These are phyloP conservation scores for Paramecium tetraurelia DNA, from an alignment of 73 alveolate species.

Conservation along the genomic window DNA sequence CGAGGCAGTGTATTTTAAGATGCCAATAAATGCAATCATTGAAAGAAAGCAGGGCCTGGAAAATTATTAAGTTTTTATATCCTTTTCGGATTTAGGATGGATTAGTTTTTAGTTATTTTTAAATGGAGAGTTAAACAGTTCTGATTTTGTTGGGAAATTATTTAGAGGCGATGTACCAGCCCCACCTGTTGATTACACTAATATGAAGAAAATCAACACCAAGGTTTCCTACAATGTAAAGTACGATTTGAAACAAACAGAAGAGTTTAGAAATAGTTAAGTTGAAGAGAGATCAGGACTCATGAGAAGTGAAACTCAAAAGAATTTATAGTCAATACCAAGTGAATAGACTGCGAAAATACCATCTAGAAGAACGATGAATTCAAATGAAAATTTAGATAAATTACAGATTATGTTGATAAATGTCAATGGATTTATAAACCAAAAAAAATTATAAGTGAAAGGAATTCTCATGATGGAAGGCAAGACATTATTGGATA, in stretches of 20 bases:
- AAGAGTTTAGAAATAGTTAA: neutral
- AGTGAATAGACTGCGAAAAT: neutral
- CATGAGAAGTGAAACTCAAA: neutral
- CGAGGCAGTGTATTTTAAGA: neutral
- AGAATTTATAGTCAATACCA: neutral
- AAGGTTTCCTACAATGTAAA: neutral
- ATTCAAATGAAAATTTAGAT: neutral
- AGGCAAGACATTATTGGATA: neutral
- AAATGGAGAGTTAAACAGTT: neutral
- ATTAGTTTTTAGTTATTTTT: neutral
- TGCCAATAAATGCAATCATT: neutral
- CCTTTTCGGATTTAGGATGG: constrained; percentile 12
- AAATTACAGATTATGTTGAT: neutral
- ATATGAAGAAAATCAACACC: constrained; percentile 1
- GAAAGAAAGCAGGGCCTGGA: neutral
- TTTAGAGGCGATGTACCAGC: neutral
- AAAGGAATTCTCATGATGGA: neutral
- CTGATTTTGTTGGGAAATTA: neutral
- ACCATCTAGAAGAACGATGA: neutral
- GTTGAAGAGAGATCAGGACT: neutral
- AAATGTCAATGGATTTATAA: neutral
- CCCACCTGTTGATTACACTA: neutral
- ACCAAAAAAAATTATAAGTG: neutral
- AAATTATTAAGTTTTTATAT: constrained; percentile 7
- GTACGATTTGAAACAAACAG: neutral